Conservation (phyloP, 352 stramenopile species). For the Aphanomyces astaci region DNA sequence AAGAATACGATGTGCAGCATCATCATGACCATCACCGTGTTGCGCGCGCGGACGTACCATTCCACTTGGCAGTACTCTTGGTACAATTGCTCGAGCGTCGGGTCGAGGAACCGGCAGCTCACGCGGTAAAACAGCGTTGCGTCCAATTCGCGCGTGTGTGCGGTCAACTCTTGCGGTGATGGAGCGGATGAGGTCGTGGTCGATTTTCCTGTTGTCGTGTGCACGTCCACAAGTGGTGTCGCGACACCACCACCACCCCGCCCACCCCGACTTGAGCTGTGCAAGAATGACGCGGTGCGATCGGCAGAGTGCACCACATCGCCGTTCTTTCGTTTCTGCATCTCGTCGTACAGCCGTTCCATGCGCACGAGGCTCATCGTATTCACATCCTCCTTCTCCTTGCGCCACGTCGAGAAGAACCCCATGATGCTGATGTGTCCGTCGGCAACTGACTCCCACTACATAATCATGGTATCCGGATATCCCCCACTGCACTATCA, state of each 20-base stretch:
- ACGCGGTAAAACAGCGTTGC: slow-evolving; percentile 19
- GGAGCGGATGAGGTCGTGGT: neutral
- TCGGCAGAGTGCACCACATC: neutral
- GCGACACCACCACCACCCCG: neutral
- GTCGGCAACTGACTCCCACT: neutral
- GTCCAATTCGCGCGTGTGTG: slow-evolving; percentile 6
- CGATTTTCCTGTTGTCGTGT: neutral
- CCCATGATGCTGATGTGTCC: neutral
- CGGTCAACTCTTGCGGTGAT: neutral
- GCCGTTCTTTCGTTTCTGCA: slow-evolving; percentile 19
- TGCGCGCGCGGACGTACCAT: slow-evolving; percentile 70
- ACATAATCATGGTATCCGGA: neutral
- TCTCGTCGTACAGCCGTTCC: slow-evolving; percentile 8
- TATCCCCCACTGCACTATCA: neutral
- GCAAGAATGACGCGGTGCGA: neutral
- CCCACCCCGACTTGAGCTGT: neutral
- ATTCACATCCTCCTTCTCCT: slow-evolving; percentile 19
- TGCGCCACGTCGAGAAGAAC: slow-evolving; percentile 17
- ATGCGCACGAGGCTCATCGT: slow-evolving; percentile 10
- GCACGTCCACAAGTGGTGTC: neutral
- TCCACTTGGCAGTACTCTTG: slow-evolving; percentile 79
- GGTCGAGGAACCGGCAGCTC: slow-evolving; percentile 52
- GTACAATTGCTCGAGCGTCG: slow-evolving; percentile 63
- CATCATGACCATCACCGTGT: slow-evolving; percentile 67
- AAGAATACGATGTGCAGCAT: slow-evolving; percentile 58